Conservation (phyloP, 495 filamentous ascomycete species). For the Aspergillus affinis region DNA sequence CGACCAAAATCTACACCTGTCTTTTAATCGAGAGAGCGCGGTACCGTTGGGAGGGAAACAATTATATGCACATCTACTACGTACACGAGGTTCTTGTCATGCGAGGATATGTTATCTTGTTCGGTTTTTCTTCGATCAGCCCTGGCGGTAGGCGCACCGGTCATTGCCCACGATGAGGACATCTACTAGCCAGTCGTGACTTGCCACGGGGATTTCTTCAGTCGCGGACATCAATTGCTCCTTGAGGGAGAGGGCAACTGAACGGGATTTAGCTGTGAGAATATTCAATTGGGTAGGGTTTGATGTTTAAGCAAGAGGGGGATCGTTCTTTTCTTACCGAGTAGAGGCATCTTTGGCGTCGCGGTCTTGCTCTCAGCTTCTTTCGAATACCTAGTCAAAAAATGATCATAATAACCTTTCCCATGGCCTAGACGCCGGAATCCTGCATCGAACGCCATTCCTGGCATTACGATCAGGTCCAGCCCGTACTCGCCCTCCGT, state of each 20-base stretch:
- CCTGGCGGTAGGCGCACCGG: conserved; percentile 34
- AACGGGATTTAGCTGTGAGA: conserved; percentile 26
- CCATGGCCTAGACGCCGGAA: conserved; percentile 87
- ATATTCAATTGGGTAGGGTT: conserved; percentile 16
- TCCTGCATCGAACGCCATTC: conserved; percentile 81
- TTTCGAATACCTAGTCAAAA: conserved; percentile 69
- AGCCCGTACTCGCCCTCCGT: conserved; percentile 52
- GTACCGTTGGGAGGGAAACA: conserved; percentile 16
- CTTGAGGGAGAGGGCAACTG: conserved; percentile 82
- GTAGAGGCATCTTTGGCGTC: conserved; percentile 60
- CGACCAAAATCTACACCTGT: background rate
- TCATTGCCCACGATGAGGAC: conserved; percentile 63
- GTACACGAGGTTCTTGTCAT: conserved; percentile 21
- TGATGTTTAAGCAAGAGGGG: conserved; percentile 11
- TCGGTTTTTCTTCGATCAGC: conserved; percentile 18
- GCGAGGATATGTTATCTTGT: conserved; percentile 4
- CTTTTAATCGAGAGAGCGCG: conserved; percentile 16
- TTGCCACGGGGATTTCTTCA: conserved; percentile 64
- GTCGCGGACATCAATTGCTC: conserved; percentile 74
- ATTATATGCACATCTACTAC: conserved; percentile 16
- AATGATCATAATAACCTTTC: conserved; percentile 96
- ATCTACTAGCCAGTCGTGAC: conserved; percentile 66
- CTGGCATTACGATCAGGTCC: conserved; percentile 89
- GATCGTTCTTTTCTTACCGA: conserved; percentile 46
- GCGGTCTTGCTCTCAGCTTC: conserved; percentile 37